These are phyloP conservation scores for Halenospora varia DNA, from an alignment of 495 filamentous ascomycete genomes.

Conservation along the genomic window DNA sequence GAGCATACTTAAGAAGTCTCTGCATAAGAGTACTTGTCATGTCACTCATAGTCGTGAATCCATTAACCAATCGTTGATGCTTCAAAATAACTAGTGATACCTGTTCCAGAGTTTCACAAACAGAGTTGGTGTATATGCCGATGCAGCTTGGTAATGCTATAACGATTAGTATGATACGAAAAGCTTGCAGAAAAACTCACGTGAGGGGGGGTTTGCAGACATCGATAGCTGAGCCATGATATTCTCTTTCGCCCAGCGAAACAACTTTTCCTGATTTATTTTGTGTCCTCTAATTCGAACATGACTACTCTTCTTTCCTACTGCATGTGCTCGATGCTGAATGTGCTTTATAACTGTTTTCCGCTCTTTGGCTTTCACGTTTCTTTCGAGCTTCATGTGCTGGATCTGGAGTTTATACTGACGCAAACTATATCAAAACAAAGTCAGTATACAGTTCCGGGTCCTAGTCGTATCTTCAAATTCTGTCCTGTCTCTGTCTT, in stretches of 20 bases:
- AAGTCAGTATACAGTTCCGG: neutral
- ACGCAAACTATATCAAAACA: neutral
- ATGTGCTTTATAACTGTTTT: neutral
- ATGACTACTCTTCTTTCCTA: neutral
- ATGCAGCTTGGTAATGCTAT: conserved; percentile 13
- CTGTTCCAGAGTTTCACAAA: neutral
- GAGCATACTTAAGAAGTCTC: conserved; percentile 6
- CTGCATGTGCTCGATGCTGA: neutral
- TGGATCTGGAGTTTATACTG: conserved; percentile 3
- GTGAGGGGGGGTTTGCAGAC: neutral
- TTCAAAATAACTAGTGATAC: neutral
- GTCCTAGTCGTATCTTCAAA: neutral
- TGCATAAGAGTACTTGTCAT: neutral
- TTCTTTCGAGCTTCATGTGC: neutral
- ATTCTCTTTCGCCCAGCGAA: conserved; percentile 6
- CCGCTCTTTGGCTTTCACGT: neutral
- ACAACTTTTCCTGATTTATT: neutral
- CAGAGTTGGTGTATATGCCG: conserved; percentile 10
- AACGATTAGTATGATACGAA: neutral
- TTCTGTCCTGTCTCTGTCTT: neutral
- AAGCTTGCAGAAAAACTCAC: conserved; percentile 9
- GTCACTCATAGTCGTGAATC: neutral
- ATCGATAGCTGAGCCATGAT: conserved; percentile 1
- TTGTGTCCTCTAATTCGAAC: conserved; percentile 1
- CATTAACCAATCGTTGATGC: neutral